A percentile compares a stretch with the other conserved stretches of the same genome.
These are phyloP conservation scores for Aspergillus sp. DNA, from an alignment of 2,329 filamentous ascomycete species.

Conservation along the genomic window DNA sequence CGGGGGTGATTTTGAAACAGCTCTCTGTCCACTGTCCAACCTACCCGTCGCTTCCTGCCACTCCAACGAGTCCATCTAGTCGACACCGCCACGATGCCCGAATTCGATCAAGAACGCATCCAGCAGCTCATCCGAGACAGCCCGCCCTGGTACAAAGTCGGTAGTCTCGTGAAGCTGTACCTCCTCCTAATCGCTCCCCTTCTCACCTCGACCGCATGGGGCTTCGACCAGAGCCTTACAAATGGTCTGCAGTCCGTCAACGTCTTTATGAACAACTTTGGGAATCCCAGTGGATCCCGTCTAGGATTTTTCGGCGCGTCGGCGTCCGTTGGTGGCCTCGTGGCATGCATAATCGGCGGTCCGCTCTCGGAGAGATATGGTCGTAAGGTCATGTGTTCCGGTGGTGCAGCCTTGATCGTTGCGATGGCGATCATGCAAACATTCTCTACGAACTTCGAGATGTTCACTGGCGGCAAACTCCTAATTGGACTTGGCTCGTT, in stretches of 20 bases:
- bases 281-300: background rate
- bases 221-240: background rate
- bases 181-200: background rate
- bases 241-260: background rate
- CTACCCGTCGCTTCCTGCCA: too few relatives aligned
- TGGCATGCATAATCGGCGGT: background rate
- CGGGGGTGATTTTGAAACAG: too few relatives aligned
- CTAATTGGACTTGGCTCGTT: background rate
- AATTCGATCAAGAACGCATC: background rate
- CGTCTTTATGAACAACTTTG: background rate
- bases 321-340: background rate
- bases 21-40: too few relatives aligned
- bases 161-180: conserved; percentile 23
- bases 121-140: background rate
- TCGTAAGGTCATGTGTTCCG: background rate
- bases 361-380: background rate
- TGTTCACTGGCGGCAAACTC: background rate
- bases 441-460: background rate
- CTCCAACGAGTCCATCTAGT: too few relatives aligned
- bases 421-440: background rate
- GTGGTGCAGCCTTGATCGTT: background rate
- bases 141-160: background rate
- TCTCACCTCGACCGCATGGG: background rate
- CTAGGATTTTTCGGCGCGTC: background rate
- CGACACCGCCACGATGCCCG: background rate